Evolutionary conservation across 1,284 basidiomycete species (phyloP), one percentile per base, ranked within the genome.

Genomic region (Rhizopogon parksii): DNA sequence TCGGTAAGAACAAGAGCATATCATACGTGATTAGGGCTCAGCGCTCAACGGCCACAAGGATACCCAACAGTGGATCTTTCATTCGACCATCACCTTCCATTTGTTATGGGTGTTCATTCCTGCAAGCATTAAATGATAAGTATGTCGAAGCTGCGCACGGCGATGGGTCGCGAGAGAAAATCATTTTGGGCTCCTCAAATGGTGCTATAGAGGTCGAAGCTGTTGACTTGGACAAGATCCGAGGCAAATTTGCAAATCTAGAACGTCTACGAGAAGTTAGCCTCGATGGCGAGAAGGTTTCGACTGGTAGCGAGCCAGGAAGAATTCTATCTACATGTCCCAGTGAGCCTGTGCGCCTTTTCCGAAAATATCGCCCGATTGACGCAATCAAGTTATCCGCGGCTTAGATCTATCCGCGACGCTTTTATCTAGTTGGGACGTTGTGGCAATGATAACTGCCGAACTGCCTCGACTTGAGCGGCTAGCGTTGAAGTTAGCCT

Each of bases 191-290:
- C n/a, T 88, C 87, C 1, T 92, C 90, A 27, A 80, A 82, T 50
- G 85, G 85, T 12, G 72, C 77, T 1, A 95, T 97, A 54, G 75
- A 89, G 56, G 91, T 98, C 12, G 89, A 96, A 65, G 90, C 89
- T 1, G 88, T 94, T 0, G 80, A 83, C 40, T 72, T 96, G 45
- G 83, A 89, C 60, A 87, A 85, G 60, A 83, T 97, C 50, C 76
- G 85, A 53, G 68, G 72, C 27, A 85, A 87, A 43, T 77, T 95
- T 14, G 73, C 83, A 1, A 71, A 80, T 49, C 69, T 97, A 15
- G 77, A 79, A 49, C 75, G 74, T 14, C 72, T 97, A 40, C 79
- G 81, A 35, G 84, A 91, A 63, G 81, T 88, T 48, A 92, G 91
- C 51, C 72, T 96, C 21, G 88, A 92, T 58, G 76, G 75, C 56